Evolutionary conservation across 805 yeast genomes (phyloP), one percentile per base, ranked within the genome.

Genomic region (Ogataea naganishii): DNA sequence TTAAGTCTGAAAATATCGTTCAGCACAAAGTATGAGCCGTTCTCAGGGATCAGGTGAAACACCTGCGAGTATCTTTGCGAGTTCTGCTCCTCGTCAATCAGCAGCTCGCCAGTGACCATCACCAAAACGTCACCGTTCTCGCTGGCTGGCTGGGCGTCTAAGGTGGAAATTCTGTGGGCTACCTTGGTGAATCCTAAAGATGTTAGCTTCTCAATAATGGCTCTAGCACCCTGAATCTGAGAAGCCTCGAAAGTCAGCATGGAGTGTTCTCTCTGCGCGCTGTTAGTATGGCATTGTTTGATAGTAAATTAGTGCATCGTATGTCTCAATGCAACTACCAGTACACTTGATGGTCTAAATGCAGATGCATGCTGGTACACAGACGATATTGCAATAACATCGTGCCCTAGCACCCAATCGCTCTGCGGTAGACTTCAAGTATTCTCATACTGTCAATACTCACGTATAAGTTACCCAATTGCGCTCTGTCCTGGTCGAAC

Each of bases 121-220:
- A 89, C 97, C 47, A 92, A 69, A 33, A 92, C 94, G 54, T 89
- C 96, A 39, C 92, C 89, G 46, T 66, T 73, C 35, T 94, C 84
- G 34, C 95, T 80, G 22, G 94, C 95, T 29, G 98, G 98, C 64
- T 92, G 98, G 26, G 97, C 97, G 51, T 92, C 97, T 52, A 92
- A 72, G 25, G 97, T 89, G 32, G 94, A 78, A 53, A 92, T 80
- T 64, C 94, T 73, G 67, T 92, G 99, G 29, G 74, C 80, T 34
- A 92, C 96, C 62, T 86, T 86, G 56, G 72, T 80, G 70, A 92
- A 92, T 30, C 96, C 96, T 48, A 92, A 71, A 22, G 86, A 72
- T 16, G 75, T 77, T 43, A 92, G 73, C 58, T 92, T 89, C 65
- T 92, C 97, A 40, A 92, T 86, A 51, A 92, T 92, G 48, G 68